These are phyloP conservation scores for Lasiosphaeris hirsuta DNA, from an alignment of 495 filamentous ascomycete species.

Conservation along the genomic window DNA sequence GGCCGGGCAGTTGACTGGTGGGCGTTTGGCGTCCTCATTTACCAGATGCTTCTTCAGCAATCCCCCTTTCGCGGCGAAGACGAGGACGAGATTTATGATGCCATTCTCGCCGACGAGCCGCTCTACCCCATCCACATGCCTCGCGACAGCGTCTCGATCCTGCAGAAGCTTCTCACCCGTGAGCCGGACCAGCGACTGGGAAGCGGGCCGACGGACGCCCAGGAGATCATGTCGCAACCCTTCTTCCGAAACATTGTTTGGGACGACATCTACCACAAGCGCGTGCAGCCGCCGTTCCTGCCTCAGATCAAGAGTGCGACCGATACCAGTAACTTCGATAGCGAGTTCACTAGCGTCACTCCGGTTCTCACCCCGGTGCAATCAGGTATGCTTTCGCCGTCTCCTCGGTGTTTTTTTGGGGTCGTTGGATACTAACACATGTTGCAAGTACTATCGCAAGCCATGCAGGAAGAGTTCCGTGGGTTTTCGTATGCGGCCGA, in stretches of 20 bases:
- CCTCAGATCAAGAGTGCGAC: slow-evolving; percentile 85
- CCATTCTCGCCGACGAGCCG: slow-evolving; percentile 95
- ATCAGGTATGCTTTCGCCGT: slow-evolving; percentile 66
- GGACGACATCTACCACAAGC: slow-evolving; percentile 97
- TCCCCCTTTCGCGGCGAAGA: slow-evolving; percentile 99
- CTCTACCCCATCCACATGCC: slow-evolving; percentile 99
- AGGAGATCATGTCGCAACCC: slow-evolving; percentile 98
- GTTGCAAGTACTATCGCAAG: slow-evolving; percentile 86
- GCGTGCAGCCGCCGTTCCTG: slow-evolving; percentile 81
- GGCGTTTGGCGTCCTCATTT: slow-evolving; percentile 99
- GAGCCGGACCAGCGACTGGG: slow-evolving; percentile 92
- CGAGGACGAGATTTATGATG: slow-evolving; percentile 99
- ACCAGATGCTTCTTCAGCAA: slow-evolving; percentile 99
- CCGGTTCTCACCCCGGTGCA: slow-evolving; percentile 96
- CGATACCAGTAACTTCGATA: slow-evolving; percentile 98
- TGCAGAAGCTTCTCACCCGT: slow-evolving; percentile 94
- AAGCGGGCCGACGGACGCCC: slow-evolving; percentile 92
- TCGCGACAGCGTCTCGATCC: slow-evolving; percentile 92
- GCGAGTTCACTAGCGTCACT: slow-evolving; percentile 97
- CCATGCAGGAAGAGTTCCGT: slow-evolving; percentile 99
- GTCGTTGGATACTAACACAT: not conserved
- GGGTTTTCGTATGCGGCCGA: slow-evolving; percentile 85
- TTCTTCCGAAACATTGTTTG: slow-evolving; percentile 98
- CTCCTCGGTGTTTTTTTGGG: not conserved
- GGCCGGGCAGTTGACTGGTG: slow-evolving; percentile 99